A percentile compares a stretch with the other conserved stretches of the same genome.
phyloP scores from a whole-genome alignment of 2,329 filamentous ascomycete species.

The Fusarium papillatum region DNA sequence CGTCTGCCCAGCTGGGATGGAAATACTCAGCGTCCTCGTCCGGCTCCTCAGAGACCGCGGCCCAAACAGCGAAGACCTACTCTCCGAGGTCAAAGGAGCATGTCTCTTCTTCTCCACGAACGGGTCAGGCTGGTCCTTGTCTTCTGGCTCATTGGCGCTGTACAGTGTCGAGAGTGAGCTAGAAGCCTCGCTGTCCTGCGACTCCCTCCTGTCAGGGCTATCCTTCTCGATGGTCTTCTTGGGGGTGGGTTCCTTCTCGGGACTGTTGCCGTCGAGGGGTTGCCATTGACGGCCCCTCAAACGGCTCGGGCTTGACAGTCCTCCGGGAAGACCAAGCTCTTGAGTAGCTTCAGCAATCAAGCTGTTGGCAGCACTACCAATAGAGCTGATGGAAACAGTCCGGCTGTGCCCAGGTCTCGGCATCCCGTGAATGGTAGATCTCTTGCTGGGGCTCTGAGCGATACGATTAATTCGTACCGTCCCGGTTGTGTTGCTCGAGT shows the following conservation, averaged over 20 bases:
- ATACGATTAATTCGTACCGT: slow-evolving; percentile 36
- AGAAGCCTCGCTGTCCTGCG: slow-evolving; percentile 60
- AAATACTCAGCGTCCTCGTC: slow-evolving; percentile 40
- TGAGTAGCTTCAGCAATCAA: slow-evolving; percentile 53
- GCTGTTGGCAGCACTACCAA: slow-evolving; percentile 56
- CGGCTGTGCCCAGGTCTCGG: slow-evolving; percentile 37
- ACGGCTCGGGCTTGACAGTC: slow-evolving; percentile 60
- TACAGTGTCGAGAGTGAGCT: slow-evolving; percentile 70
- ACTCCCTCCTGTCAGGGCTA: slow-evolving; percentile 44
- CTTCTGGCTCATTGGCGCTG: slow-evolving; percentile 64
- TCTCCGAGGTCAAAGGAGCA: slow-evolving; percentile 4
- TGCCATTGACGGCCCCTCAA: slow-evolving; percentile 46
- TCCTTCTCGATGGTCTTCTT: slow-evolving; percentile 24
- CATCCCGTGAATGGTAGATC: slow-evolving; percentile 33
- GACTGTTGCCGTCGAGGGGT: slow-evolving; percentile 10
- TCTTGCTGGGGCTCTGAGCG: slow-evolving; percentile 47
- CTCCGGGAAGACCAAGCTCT: slow-evolving; percentile 51
- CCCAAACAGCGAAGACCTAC: slow-evolving; percentile 34
- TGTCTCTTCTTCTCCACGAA: slow-evolving; percentile 44
- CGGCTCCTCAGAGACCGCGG: slow-evolving; percentile 29
- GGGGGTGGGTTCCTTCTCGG: slow-evolving; percentile 1
- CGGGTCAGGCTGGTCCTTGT: slow-evolving; percentile 49
- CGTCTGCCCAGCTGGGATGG: slow-evolving; percentile 19
- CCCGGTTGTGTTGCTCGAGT: slow-evolving; percentile 40
- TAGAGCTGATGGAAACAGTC: slow-evolving; percentile 48